Evolutionary conservation across 495 filamentous ascomycete species (phyloP).

Genomic region (Neurospora sp.): DNA sequence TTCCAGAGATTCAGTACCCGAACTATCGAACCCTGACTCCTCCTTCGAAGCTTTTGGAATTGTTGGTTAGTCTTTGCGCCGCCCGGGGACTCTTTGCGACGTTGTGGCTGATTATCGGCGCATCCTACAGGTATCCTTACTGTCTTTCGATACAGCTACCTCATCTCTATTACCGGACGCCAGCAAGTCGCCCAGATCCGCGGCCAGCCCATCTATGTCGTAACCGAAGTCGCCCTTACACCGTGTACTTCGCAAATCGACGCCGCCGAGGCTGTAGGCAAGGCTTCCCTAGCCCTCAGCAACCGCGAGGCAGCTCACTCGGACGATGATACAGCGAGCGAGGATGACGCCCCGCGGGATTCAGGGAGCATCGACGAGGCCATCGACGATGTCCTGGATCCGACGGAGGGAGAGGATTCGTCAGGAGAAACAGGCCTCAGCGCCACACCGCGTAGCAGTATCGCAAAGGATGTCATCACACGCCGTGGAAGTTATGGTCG

Average conservation of each 20-base stretch:
- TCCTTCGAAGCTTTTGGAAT: conserved; percentile 74
- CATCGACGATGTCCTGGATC: conserved; percentile 15
- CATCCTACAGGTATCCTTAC: conserved; percentile 52
- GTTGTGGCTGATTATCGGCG: conserved; percentile 56
- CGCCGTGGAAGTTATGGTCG: conserved; percentile 71
- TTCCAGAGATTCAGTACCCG: conserved; percentile 24
- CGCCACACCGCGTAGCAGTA: conserved; percentile 33
- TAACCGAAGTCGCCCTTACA: conserved; percentile 79
- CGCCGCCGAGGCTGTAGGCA: conserved; percentile 57
- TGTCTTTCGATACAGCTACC: conserved; percentile 62
- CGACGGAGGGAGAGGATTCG: conserved; percentile 5
- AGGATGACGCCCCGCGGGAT: conserved; percentile 26
- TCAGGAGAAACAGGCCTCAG: conserved; percentile 31
- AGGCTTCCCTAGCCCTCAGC: conserved; percentile 45
- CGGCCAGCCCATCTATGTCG: conserved; percentile 70
- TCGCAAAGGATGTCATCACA: conserved; percentile 76
- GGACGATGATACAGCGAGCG: conserved; percentile 19
- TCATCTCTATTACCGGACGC: conserved; percentile 73
- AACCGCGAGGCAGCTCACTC: conserved; percentile 23
- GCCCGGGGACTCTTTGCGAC: conserved; percentile 54
- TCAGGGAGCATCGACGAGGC: conserved; percentile 16
- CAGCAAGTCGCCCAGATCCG: conserved; percentile 81
- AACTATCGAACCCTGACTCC: conserved; percentile 23
- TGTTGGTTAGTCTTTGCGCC: conserved; percentile 51
- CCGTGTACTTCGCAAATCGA: conserved; percentile 68